Evolutionary conservation across 768 basidiomycete genomes (phyloP), one percentile per base, ranked within the genome.

Genomic region (Rhodocollybia butyracea): DNA sequence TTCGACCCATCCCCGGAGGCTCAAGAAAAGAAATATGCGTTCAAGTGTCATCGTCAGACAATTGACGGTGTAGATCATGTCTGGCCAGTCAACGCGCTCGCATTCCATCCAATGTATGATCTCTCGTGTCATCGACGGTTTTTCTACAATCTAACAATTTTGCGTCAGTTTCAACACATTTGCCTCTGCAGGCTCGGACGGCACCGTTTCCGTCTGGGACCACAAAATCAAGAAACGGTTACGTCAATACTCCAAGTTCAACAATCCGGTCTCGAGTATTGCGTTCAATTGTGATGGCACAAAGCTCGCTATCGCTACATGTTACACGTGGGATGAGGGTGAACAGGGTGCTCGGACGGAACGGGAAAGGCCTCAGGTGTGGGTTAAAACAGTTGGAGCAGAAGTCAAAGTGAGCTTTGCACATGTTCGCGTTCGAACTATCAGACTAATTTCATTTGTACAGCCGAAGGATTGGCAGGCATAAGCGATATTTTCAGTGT

Each of bases 171-270:
- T 86, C 74, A 95, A 93, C 68, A 98, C 96, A 0, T 97, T 99
- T 63, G 93, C 93, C 0, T 95, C 95, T 0, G 95, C 88, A 2
- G 97, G 97, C 34, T 96, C 94, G 0, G 97, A 99, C 68, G 87
- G 87, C 0, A 89, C 89, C 1, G 91, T 98, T 40, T 94, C 93
- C 0, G 86, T 98, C 57, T 99, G 97, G 97, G 97, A 98, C 66
- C 94, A 95, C 70, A 87, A 88, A 60, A 88, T 95, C 53, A 97
- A 98, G 76, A 98, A 98, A 67, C 86, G 97, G 2, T 75, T 98
- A 51, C 85, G 94, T 24, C 94, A 96, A 62, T 95, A 91, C 60
- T 86, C 88, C 0, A 91, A 91, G 65, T 94, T 86, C 71, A 70
- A 78, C 3, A 78, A 82, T 0, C 79, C 87, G 2, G 85, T 97